These are phyloP conservation scores for Solanum chmielewskii DNA, from an alignment of 257 asterid genomes.

Conservation along the genomic window DNA sequence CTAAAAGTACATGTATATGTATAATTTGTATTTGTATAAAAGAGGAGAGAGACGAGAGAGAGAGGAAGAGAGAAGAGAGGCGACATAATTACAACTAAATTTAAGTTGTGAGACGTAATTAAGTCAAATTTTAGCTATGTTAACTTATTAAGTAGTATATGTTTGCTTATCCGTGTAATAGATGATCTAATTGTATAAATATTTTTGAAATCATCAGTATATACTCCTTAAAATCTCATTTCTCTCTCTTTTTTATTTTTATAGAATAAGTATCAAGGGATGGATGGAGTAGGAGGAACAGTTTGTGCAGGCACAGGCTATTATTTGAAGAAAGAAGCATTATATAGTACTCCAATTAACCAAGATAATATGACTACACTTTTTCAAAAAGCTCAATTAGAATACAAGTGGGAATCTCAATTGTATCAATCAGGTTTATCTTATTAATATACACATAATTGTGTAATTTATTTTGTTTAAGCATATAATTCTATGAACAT, in stretches of 20 bases:
- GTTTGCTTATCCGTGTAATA: neutral
- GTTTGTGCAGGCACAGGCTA: slow-evolving; percentile 72
- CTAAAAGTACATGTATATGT: too few species aligned
- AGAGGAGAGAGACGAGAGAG: too few species aligned
- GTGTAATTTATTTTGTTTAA: neutral
- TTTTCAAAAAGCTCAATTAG: neutral
- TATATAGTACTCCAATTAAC: slow-evolving; percentile 34
- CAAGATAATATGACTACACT: slow-evolving; percentile 31
- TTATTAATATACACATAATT: neutral
- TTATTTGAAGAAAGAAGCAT: slow-evolving; percentile 53
- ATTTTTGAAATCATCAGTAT: neutral
- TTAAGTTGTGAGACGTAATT: too few species aligned
- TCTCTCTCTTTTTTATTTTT: neutral
- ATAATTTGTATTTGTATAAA: too few species aligned
- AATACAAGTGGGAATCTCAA: neutral
- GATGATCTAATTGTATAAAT: neutral
- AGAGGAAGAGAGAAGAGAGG: too few species aligned
- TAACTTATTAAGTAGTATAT: too few species aligned
- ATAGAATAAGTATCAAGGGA: slow-evolving; percentile 80
- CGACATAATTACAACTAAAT: too few species aligned
- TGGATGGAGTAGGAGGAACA: slow-evolving; percentile 66
- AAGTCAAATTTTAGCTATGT: too few species aligned
- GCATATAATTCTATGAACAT: neutral
- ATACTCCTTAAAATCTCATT: neutral
- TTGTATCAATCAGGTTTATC: neutral